Percentiles rank a stretch among this genome's conserved stretches.
These are phyloP conservation scores for Aspergillus costaricaensis DNA, from an alignment of 2,329 filamentous ascomycete species.

Conservation along the genomic window DNA sequence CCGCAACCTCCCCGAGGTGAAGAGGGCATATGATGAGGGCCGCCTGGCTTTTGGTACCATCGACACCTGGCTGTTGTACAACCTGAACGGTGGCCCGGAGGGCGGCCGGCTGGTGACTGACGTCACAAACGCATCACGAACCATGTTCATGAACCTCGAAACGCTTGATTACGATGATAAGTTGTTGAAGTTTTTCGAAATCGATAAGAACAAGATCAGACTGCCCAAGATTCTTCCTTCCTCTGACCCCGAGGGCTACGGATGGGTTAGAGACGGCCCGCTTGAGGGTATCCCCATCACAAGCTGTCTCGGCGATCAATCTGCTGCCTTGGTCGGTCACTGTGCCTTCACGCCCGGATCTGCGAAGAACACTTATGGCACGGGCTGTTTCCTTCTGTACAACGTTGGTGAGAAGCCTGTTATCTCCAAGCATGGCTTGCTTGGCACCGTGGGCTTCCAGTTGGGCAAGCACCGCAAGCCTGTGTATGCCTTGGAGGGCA, in stretches of 20 bases:
- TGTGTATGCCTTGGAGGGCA: constrained; percentile 80
- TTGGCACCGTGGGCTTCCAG: constrained; percentile 86
- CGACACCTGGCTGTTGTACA: constrained; percentile 85
- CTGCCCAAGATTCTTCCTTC: constrained; percentile 84
- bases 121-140: constrained; percentile 82
- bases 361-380: constrained; percentile 91
- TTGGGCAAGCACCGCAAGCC: constrained; percentile 69
- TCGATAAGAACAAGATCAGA: constrained; percentile 70
- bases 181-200: constrained; percentile 75
- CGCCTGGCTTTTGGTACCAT: constrained; percentile 82
- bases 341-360: constrained; percentile 78
- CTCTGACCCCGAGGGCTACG: constrained; percentile 72
- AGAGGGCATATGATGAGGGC: constrained; percentile 72
- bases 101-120: constrained; percentile 78
- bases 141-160: constrained; percentile 91
- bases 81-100: constrained; percentile 70
- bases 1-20: constrained; percentile 68
- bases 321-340: constrained; percentile 81
- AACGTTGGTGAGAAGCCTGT: constrained; percentile 85
- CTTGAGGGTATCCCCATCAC: constrained; percentile 72
- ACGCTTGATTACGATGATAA: constrained; percentile 77
- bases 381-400: constrained; percentile 85
- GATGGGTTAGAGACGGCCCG: constrained; percentile 63
- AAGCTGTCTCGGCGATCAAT: constrained; percentile 87
- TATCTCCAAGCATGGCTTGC: constrained; percentile 77